A percentile compares a stretch with the other conserved stretches of the same genome.
phyloP scores from a whole-genome alignment of 345 rosid genomes.

The Pistacia vera region DNA sequence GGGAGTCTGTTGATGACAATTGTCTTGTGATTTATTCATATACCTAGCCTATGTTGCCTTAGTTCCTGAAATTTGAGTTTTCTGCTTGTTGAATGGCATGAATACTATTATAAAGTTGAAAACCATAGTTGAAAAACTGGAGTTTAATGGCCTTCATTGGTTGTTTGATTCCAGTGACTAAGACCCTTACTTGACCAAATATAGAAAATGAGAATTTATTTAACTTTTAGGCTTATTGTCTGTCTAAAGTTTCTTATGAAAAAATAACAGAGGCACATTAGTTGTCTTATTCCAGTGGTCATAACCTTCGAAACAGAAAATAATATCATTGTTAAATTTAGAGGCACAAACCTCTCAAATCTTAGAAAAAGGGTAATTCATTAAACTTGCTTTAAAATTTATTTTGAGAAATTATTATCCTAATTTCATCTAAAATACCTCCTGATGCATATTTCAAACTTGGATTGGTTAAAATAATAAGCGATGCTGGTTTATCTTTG shows the following conservation, averaged over 20 bases:
- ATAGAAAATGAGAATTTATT: too few relatives aligned
- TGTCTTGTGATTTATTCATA: too few relatives aligned
- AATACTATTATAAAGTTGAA: neutral
- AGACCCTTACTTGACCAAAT: too few relatives aligned
- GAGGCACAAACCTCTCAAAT: neutral
- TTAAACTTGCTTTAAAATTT: neutral
- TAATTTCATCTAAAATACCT: neutral
- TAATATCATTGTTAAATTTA: neutral
- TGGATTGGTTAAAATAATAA: conserved; percentile 1
- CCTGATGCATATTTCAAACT: neutral
- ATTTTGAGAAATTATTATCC: neutral
- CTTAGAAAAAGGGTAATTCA: neutral
- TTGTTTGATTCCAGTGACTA: neutral
- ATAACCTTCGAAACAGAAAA: neutral
- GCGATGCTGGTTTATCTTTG: neutral
- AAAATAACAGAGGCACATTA: neutral
- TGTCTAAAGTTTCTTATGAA: too few relatives aligned
- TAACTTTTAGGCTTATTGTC: too few relatives aligned
- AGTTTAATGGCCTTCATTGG: neutral
- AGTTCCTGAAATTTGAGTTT: neutral
- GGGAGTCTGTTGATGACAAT: neutral
- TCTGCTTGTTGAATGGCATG: neutral
- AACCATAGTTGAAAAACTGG: neutral
- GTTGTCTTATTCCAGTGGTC: neutral
- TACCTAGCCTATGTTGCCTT: neutral